Evolutionary conservation across 106 monocot genomes (phyloP).

Genomic region (Apostasia shenzhenica): DNA sequence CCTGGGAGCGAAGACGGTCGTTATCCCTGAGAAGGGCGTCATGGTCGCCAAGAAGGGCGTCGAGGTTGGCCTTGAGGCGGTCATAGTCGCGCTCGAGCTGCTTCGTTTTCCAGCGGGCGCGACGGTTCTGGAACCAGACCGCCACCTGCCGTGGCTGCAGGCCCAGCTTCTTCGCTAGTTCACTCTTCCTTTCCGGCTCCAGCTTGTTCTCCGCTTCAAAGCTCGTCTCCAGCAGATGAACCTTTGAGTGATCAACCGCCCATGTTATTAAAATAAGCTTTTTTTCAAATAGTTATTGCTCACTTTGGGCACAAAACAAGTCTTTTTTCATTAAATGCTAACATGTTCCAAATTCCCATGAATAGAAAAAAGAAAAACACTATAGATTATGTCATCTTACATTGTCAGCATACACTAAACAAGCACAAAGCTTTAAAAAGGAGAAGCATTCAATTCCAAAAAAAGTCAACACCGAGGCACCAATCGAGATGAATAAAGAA

Average conservation of each 20-base stretch:
- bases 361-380: background rate
- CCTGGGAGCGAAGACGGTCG: constrained; percentile 47
- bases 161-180: constrained; percentile 65
- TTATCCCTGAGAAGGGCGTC: constrained; percentile 53
- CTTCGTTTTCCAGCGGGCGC: constrained; percentile 61
- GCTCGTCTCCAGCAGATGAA: constrained; percentile 59
- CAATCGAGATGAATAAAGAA: too few species aligned
- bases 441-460: too few species aligned
- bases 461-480: too few species aligned
- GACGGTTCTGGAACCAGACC: constrained; percentile 64
- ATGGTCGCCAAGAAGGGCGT: constrained; percentile 42
- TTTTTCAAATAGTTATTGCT: background rate
- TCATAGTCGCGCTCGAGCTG: constrained; percentile 59
- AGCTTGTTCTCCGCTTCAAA: constrained; percentile 79
- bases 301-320: background rate
- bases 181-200: constrained; percentile 72
- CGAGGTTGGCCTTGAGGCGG: constrained; percentile 49
- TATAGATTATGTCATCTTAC: background rate
- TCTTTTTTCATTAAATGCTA: background rate
- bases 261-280: background rate
- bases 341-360: background rate
- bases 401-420: background rate
- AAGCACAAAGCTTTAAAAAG: too few species aligned
- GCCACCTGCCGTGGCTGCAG: constrained; percentile 72
- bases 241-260: constrained; percentile 14